phyloP scores from a whole-genome alignment of 805 yeast species.

The Maudiozyma turicensis region DNA sequence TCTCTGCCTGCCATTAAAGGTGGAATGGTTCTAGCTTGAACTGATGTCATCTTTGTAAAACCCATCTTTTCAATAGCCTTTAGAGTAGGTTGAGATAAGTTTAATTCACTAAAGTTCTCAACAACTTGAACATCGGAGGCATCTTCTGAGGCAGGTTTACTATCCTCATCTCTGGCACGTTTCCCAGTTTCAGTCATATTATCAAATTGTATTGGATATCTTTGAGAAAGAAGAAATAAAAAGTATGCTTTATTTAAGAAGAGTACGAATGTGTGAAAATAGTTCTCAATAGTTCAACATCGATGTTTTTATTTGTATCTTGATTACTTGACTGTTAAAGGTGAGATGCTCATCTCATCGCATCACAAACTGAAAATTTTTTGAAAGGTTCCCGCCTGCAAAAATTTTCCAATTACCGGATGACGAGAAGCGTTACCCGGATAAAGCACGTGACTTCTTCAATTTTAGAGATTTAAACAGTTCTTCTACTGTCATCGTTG shows the following conservation, averaged over 20 bases:
- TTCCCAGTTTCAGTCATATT: constrained; percentile 6
- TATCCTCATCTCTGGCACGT: constrained; percentile 13
- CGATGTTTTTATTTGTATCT: too few relatives aligned
- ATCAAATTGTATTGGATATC: neutral
- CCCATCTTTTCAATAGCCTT: constrained; percentile 84
- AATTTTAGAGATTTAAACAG: too few relatives aligned
- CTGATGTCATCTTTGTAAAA: constrained; percentile 83
- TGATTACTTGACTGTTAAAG: too few relatives aligned
- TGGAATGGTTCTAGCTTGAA: constrained; percentile 92
- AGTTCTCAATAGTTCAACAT: too few relatives aligned
- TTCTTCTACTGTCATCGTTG: too few relatives aligned
- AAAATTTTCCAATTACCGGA: too few relatives aligned
- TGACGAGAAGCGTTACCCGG: too few relatives aligned
- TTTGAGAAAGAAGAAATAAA: too few relatives aligned
- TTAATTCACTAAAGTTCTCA: constrained; percentile 36
- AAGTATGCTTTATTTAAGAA: neutral
- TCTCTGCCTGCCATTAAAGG: constrained; percentile 94
- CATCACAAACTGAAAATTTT: constrained; percentile 5
- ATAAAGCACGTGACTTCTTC: too few relatives aligned
- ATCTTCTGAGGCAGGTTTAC: constrained; percentile 4
- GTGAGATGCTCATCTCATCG: constrained; percentile 17
- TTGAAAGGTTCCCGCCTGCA: neutral
- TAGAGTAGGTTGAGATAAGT: constrained; percentile 72
- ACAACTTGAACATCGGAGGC: constrained; percentile 9
- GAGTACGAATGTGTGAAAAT: neutral